Evolutionary conservation across 148 eudicot genomes (phyloP).

Genomic region (Rhododendron vialii): DNA sequence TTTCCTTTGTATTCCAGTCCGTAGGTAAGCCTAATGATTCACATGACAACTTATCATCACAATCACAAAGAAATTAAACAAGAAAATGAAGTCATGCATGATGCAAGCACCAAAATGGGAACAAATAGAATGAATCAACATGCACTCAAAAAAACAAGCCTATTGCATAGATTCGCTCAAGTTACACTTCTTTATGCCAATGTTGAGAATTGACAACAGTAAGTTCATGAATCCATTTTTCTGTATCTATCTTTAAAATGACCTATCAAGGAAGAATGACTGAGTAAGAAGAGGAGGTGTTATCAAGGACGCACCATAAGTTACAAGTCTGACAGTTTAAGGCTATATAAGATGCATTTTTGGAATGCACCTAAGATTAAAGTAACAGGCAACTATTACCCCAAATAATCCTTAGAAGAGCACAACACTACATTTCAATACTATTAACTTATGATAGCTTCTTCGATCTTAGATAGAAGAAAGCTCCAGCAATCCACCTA

Average conservation of each 20-base stretch:
- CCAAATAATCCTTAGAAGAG: neutral
- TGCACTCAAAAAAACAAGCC: neutral
- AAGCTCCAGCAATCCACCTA: neutral
- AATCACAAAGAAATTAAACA: neutral
- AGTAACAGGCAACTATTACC: neutral
- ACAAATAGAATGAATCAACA: neutral
- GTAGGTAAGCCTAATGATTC: constrained; percentile 59
- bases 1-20: constrained; percentile 98
- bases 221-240: too few relatives aligned
- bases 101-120: neutral
- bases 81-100: neutral
- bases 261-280: neutral
- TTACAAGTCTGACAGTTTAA: neutral
- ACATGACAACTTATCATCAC: constrained; percentile 1
- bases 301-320: neutral
- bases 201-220: neutral
- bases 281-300: neutral
- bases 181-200: neutral
- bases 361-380: neutral
- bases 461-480: neutral
- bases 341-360: neutral
- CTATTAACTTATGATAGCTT: neutral
- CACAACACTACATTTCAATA: neutral
- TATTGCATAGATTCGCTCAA: neutral
- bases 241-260: too few relatives aligned